Evolutionary conservation across 2,329 filamentous ascomycete genomes (phyloP).

Genomic region (Dactylellina parvicollis): DNA sequence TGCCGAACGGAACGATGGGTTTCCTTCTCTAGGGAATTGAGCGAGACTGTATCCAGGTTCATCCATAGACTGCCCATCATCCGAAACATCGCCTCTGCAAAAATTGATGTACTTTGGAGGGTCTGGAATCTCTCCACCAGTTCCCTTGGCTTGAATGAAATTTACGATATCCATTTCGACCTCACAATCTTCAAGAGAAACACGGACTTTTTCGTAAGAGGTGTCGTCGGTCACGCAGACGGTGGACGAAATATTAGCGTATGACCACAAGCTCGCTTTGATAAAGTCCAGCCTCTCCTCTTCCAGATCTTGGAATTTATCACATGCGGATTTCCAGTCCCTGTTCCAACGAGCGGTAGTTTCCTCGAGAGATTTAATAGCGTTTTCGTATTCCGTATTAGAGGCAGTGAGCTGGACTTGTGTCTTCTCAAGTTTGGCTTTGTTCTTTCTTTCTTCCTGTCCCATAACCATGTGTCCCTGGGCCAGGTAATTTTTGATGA

Average conservation of each 20-base stretch:
- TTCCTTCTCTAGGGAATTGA: conserved; percentile 93
- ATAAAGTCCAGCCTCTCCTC: conserved; percentile 97
- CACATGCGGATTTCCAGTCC: conserved; percentile 97
- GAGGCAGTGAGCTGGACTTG: conserved; percentile 92
- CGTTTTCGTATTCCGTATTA: conserved; percentile 91
- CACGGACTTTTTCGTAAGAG: conserved; percentile 93
- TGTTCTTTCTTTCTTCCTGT: conserved; percentile 98
- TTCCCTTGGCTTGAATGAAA: conserved; percentile 90
- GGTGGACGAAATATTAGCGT: conserved; percentile 95
- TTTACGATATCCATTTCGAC: conserved; percentile 91
- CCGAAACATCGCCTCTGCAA: conserved; percentile 81
- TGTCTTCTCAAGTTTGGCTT: conserved; percentile 97
- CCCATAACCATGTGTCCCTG: conserved; percentile 99
- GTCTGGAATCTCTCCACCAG: conserved; percentile 96
- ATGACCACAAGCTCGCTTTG: conserved; percentile 97
- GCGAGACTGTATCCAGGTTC: conserved; percentile 93
- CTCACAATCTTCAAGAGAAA: conserved; percentile 93
- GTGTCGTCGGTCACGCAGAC: conserved; percentile 97
- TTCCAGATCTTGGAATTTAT: conserved; percentile 98
- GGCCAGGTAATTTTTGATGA: conserved; percentile 97
- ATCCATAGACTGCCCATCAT: conserved; percentile 85
- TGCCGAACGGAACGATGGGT: conserved; percentile 92
- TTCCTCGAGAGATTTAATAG: conserved; percentile 91
- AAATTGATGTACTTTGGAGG: conserved; percentile 99
- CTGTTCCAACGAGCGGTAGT: conserved; percentile 96